Evolutionary conservation across 1,284 basidiomycete genomes (phyloP), one percentile per base, ranked within the genome.

Genomic region (Apiotrichum montevideense): DNA sequence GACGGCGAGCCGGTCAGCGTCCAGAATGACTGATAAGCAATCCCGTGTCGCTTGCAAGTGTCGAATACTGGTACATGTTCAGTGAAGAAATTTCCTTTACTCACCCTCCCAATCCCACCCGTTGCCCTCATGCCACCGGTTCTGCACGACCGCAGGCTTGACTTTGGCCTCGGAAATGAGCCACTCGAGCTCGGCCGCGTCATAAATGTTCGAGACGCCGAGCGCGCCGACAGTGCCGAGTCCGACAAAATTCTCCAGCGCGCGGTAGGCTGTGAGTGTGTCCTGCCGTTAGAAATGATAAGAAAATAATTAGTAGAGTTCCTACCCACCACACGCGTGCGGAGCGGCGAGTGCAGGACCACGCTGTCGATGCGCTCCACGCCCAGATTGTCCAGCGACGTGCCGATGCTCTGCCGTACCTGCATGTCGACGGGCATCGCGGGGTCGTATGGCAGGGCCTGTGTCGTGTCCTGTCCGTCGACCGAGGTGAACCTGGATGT

Each of bases 21-120:
- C 89, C 89, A 90, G 74, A 91, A 91, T 9, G 87, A 87, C 86
- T 89, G 86, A 65, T 90, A 90, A 68, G 83, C 80, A 15, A 87
- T 85, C 7, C 75, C 81, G 51, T 84, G 77, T 53, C 79, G 71
- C 46, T 67, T 65, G 57, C 74, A 76, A 1, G 74, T 52, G 39
- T 71, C 67, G 46, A 71, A 69, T 3, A 72, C 70, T 70, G 46
- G 35, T 6, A 47, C 21, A 21, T 21, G 21, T 4, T n/a, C 34
- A n/a, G 35, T 40, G 14, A 14, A 21, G 21, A 21, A 21, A 21
- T 21, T 21, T 21, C 21, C 32, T 33, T 13, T 32, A 62, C 72
- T 57, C 47, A 71, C 72, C 83, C 2, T 80, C 79, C 57, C 76
- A 78, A 66, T 90, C 87, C 86, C 87, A 90, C 4, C 75, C 79